Conservation (phyloP, 2,329 filamentous ascomycete species). For the Grosmannia clavigera region DNA sequence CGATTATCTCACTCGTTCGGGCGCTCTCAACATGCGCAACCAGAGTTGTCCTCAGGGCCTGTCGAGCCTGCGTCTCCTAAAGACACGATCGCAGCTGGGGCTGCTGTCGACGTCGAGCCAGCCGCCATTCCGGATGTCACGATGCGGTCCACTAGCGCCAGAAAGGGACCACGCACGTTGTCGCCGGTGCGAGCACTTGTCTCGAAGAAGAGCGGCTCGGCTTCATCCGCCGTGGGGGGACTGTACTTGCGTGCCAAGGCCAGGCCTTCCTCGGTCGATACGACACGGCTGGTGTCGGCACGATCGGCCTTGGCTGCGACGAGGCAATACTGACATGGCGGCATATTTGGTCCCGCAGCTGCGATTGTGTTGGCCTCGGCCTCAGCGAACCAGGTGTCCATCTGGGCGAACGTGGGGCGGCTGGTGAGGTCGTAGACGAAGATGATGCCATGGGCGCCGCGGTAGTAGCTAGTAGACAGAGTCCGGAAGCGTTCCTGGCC, state of each 20-base stretch:
- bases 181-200: slow-evolving; percentile 40
- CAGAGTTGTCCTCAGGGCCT: neutral
- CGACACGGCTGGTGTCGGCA: slow-evolving; percentile 26
- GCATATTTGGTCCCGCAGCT: slow-evolving; percentile 9
- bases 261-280: slow-evolving; percentile 33
- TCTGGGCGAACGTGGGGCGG: slow-evolving; percentile 35
- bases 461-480: slow-evolving; percentile 37
- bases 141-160: slow-evolving; percentile 38
- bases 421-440: slow-evolving; percentile 37
- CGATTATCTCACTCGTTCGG: neutral
- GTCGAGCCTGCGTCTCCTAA: slow-evolving; percentile 7
- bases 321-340: slow-evolving; percentile 9
- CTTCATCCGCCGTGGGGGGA: neutral
- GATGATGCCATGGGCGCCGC: slow-evolving; percentile 35
- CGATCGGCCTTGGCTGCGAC: slow-evolving; percentile 42
- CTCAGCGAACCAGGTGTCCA: slow-evolving; percentile 43
- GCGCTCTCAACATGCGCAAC: neutral
- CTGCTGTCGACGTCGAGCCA: neutral
- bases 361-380: slow-evolving; percentile 34
- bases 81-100: slow-evolving; percentile 10
- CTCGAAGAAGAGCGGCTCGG: slow-evolving; percentile 35
- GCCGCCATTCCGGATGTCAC: slow-evolving; percentile 16
- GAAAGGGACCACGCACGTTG: slow-evolving; percentile 37
- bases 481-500: slow-evolving; percentile 37
- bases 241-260: slow-evolving; percentile 32